Evolutionary conservation across 129 eudicot genomes (phyloP).

Genomic region (Chrysanthemum seticuspe): DNA sequence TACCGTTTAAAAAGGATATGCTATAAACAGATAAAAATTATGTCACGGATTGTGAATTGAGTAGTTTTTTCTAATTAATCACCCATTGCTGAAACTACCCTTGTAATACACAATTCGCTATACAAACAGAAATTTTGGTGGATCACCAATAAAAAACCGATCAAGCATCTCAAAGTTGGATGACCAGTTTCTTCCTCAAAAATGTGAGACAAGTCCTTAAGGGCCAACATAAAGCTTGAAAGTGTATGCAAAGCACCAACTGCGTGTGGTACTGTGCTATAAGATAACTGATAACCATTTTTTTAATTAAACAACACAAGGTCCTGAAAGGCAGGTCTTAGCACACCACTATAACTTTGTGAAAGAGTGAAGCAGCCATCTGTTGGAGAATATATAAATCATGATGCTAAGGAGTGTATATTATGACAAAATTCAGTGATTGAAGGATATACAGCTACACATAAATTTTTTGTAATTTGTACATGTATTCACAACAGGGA

Average conservation of each 20-base stretch:
- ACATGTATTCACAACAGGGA: not conserved
- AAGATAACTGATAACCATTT: not conserved
- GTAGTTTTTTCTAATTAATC: not conserved
- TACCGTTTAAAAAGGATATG: not conserved
- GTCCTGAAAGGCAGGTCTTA: not conserved
- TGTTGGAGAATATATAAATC: not conserved
- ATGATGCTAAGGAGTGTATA: constrained; percentile 1
- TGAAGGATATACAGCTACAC: no score
- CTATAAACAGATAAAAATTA: not conserved
- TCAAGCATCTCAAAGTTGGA: not conserved
- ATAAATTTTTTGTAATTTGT: no score
- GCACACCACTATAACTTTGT: not conserved
- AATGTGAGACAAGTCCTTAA: not conserved
- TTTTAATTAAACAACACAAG: not conserved
- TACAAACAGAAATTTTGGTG: not conserved
- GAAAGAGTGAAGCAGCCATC: not conserved
- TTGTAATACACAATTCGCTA: not conserved
- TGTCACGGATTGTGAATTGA: not conserved
- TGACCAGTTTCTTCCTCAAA: not conserved
- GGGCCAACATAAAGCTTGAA: not conserved
- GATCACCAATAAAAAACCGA: not conserved
- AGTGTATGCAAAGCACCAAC: no score
- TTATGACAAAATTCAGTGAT: no score
- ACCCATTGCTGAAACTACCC: not conserved
- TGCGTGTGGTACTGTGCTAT: not conserved